These are phyloP conservation scores for Byssochlamys sp. DNA, from an alignment of 2,329 filamentous ascomycete genomes.

Conservation along the genomic window DNA sequence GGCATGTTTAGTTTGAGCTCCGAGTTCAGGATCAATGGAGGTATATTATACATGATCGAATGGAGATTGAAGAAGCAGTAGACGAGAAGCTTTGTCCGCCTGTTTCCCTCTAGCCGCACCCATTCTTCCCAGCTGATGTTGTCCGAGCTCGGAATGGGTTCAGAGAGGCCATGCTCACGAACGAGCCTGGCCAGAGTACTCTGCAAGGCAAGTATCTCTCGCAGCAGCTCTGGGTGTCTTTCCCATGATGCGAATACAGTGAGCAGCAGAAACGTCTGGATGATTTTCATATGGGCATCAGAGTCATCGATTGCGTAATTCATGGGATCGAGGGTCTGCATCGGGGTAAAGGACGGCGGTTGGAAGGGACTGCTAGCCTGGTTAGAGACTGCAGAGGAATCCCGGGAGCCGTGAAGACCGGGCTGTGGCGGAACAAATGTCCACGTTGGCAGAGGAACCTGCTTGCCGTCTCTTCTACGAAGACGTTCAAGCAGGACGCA, in stretches of 20 bases:
- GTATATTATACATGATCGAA: conserved; percentile 53
- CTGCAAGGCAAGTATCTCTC: conserved; percentile 49
- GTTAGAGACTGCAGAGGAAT: conserved; percentile 34
- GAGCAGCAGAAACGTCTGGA: conserved; percentile 43
- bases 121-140: conserved; percentile 46
- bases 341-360: conserved; percentile 22
- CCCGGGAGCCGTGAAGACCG: conserved; percentile 31
- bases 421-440: conserved; percentile 30
- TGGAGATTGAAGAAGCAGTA: conserved; percentile 53
- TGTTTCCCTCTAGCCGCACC: conserved; percentile 44
- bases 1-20: conserved; percentile 48
- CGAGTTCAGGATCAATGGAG: conserved; percentile 47
- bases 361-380: conserved; percentile 36
- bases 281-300: conserved; percentile 41
- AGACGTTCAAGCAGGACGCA: conserved; percentile 46
- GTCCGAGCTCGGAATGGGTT: conserved; percentile 21
- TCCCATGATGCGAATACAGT: conserved; percentile 54
- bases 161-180: conserved; percentile 43
- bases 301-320: conserved; percentile 32
- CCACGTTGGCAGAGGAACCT: conserved; percentile 34
- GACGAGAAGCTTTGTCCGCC: conserved; percentile 48
- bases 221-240: conserved; percentile 47
- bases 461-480: conserved; percentile 39
- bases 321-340: conserved; percentile 22
- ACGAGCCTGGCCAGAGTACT: conserved; percentile 48